These are phyloP conservation scores for Aquilaria agallochum DNA, from an alignment of 441 rosid genomes.

Conservation along the genomic window DNA sequence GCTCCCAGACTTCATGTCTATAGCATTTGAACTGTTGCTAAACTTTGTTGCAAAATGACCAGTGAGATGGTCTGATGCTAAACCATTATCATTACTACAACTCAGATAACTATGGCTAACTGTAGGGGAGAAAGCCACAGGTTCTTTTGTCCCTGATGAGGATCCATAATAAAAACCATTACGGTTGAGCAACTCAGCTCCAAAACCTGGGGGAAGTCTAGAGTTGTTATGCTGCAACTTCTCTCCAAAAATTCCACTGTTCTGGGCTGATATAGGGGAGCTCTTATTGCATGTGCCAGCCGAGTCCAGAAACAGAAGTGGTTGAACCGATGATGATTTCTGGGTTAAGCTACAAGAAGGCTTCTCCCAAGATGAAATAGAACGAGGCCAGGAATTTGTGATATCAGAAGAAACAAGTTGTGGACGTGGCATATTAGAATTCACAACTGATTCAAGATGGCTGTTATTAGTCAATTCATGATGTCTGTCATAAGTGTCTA, in stretches of 20 bases:
- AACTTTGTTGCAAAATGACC: conserved; percentile 27
- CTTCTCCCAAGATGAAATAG: conserved; percentile 57
- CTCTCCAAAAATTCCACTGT: conserved; percentile 48
- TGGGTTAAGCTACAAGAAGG: conserved; percentile 44
- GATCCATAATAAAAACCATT: conserved; percentile 62
- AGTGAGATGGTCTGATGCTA: conserved; percentile 23
- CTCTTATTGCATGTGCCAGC: conserved; percentile 45
- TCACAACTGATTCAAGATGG: conserved; percentile 38
- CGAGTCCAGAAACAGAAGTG: conserved; percentile 42
- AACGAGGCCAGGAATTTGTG: conserved; percentile 46
- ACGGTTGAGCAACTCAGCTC: conserved; percentile 34
- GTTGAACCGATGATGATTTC: conserved; percentile 47
- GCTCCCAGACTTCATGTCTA: conserved; percentile 39
- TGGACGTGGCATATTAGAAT: conserved; percentile 43
- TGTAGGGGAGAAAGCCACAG: conserved; percentile 25
- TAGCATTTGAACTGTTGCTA: conserved; percentile 28
- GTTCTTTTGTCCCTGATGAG: conserved; percentile 59
- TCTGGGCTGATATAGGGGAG: conserved; percentile 40
- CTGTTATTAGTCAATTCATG: conserved; percentile 35
- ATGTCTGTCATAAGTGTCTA: conserved; percentile 41
- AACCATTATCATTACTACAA: conserved; percentile 30
- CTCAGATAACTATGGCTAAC: conserved; percentile 34
- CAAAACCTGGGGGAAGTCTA: conserved; percentile 37
- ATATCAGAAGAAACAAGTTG: conserved; percentile 36
- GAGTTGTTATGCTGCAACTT: conserved; percentile 47